Conservation (phyloP, 1,284 basidiomycete species). For the Cyathus olla region DNA sequence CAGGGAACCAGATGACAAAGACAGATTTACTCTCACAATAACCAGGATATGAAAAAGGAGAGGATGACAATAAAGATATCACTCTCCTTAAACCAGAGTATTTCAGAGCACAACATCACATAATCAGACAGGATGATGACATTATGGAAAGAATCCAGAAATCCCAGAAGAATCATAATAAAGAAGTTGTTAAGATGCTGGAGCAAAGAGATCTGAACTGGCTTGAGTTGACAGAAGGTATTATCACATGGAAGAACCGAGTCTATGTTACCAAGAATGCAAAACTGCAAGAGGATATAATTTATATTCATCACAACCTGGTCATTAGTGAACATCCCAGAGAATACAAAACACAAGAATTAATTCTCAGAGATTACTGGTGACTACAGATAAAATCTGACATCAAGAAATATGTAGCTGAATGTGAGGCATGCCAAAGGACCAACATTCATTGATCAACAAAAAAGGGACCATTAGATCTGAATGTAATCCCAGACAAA, state of each 20-base stretch:
- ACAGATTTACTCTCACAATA: background rate
- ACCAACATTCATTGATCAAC: slow-evolving; percentile 15
- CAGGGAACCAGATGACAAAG: slow-evolving; percentile 14
- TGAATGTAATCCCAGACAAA: background rate
- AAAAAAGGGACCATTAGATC: background rate
- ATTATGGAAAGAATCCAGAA: background rate
- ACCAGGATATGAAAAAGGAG: background rate
- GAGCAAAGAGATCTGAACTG: background rate
- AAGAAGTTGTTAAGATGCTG: background rate
- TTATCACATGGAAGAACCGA: background rate
- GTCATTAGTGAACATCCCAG: slow-evolving; percentile 18
- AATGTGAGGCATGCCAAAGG: slow-evolving; percentile 26
- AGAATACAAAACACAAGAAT: slow-evolving; percentile 14
- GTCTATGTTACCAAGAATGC: background rate
- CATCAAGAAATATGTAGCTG: slow-evolving; percentile 26
- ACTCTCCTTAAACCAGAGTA: background rate
- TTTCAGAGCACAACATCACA: background rate
- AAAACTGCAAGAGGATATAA: slow-evolving; percentile 13
- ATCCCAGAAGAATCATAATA: background rate
- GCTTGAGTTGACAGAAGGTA: background rate
- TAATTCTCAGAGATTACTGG: slow-evolving; percentile 30
- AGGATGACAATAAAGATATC: background rate
- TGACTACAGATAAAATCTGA: slow-evolving; percentile 33
- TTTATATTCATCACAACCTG: slow-evolving; percentile 19
- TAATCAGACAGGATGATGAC: background rate